A percentile compares a stretch with the other conserved stretches of the same genome.
These are phyloP conservation scores for Circinella minor DNA, from an alignment of 371 early-diverging fungal species.

Conservation along the genomic window DNA sequence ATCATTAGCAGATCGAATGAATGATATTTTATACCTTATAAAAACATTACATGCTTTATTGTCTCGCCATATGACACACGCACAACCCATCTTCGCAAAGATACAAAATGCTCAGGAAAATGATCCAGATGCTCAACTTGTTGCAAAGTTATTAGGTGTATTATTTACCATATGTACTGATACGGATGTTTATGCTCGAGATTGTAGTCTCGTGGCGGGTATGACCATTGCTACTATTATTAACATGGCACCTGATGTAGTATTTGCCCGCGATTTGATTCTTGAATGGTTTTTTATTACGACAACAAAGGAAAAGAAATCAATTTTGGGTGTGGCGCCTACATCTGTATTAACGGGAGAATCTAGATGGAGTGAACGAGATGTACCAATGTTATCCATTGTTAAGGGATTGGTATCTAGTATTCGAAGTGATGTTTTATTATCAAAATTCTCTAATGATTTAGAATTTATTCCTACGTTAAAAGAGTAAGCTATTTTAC, in stretches of 20 bases:
- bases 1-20: conserved; percentile 31
- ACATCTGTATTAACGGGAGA: conserved; percentile 17
- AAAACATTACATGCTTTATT: conserved; percentile 49
- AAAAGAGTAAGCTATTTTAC: conserved; percentile 28
- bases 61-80: conserved; percentile 31
- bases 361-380: conserved; percentile 39
- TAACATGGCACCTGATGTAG: conserved; percentile 32
- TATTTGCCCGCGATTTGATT: conserved; percentile 35
- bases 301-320: neutral
- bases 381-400: conserved; percentile 54
- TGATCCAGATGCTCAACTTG: conserved; percentile 21
- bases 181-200: conserved; percentile 40
- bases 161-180: conserved; percentile 38
- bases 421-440: conserved; percentile 50
- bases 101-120: conserved; percentile 13
- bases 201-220: conserved; percentile 54
- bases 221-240: conserved; percentile 51
- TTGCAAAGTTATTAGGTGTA: conserved; percentile 22
- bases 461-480: conserved; percentile 18
- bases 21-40: conserved; percentile 42
- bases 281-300: conserved; percentile 43
- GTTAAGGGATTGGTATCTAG: conserved; percentile 62
- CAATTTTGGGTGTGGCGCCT: conserved; percentile 23
- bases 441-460: conserved; percentile 32
- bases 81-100: conserved; percentile 14